Evolutionary conservation across 345 rosid species (phyloP), one percentile per base, ranked within the genome.

Genomic region (Pugionium cornutum): DNA sequence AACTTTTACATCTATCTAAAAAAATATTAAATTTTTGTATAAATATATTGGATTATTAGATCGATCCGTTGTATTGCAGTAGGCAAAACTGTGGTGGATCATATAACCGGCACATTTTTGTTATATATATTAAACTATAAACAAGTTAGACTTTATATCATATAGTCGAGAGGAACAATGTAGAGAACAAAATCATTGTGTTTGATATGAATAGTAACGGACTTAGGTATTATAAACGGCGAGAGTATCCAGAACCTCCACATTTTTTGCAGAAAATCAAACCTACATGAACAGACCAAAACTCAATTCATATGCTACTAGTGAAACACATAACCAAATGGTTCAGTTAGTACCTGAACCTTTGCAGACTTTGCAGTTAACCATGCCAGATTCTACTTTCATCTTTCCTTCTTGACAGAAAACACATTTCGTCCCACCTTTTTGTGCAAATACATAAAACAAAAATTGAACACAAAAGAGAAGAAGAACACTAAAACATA

Each of bases 351-450:
- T 80, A 92, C 98, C 95, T 87, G 95, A 91, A 66, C 98, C 98
- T 73, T 82, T 92, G 85, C 96, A 89, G 33, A 89, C 96, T 75
- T 73, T 86, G 65, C 96, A 92, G 42, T 84, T 81, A 35, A 87
- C 84, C 74, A 76, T 54, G 29, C 98, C 87, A 0, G 83, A 76
- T 73, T 87, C 96, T 53, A 81, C 81, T 79, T 87, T 92, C 98
- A 92, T 92, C 82, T 87, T 89, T 39, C 96, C 96, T 59, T 80
- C 71, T 37, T 66, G 58, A 11, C 96, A 92, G 49, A 89, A 89
- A 0, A 92, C 95, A 69, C 98, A 92, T 79, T 87, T 92, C 5
- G 98, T 92, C 34, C 98, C 98, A 7, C 92, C 96, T 92, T 69
- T 64, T 51, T 54, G 50, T 3, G 4, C 30, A 66, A 34, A 57